These are phyloP conservation scores for Fusarium acutatum DNA, from an alignment of 2,329 filamentous ascomycete species.

Conservation along the genomic window DNA sequence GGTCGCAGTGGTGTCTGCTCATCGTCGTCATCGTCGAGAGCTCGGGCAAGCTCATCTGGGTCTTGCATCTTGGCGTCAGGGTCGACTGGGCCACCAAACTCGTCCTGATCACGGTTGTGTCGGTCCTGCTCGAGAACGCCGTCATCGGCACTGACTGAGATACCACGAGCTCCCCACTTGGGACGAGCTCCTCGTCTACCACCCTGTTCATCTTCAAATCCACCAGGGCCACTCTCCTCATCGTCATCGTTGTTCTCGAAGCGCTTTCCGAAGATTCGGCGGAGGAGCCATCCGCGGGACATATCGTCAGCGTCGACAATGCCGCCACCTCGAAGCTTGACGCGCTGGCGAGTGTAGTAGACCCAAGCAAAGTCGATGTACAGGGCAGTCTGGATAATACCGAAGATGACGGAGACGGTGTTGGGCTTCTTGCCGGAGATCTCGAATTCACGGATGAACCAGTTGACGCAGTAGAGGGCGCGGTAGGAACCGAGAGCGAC, in stretches of 20 bases:
- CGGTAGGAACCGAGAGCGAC: constrained; percentile 88
- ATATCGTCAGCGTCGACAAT: constrained; percentile 92
- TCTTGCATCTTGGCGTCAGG: constrained; percentile 73
- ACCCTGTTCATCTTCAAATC: constrained; percentile 51
- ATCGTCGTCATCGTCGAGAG: constrained; percentile 64
- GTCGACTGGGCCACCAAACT: constrained; percentile 59
- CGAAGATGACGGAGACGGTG: constrained; percentile 82
- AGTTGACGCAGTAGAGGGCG: constrained; percentile 89
- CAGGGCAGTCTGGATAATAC: constrained; percentile 86
- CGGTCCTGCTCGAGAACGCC: constrained; percentile 62
- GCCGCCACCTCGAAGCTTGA: constrained; percentile 88
- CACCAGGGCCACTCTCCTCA: constrained; percentile 66
- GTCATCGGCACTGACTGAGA: constrained; percentile 73
- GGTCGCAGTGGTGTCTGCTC: constrained; percentile 46
- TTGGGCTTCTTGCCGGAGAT: constrained; percentile 68
- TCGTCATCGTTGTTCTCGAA: constrained; percentile 60
- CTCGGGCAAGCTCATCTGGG: constrained; percentile 70
- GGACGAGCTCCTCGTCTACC: constrained; percentile 50
- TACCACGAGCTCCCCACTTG: constrained; percentile 71
- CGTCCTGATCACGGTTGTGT: constrained; percentile 56
- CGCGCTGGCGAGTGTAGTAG: constrained; percentile 90
- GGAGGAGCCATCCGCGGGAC: constrained; percentile 83
- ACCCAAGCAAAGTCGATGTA: constrained; percentile 98
- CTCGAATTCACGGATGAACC: constrained; percentile 77
- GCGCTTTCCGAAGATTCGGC: constrained; percentile 75